phyloP scores from a whole-genome alignment of 176 grass and related monocot genomes.

The Musa troglodytarum region DNA sequence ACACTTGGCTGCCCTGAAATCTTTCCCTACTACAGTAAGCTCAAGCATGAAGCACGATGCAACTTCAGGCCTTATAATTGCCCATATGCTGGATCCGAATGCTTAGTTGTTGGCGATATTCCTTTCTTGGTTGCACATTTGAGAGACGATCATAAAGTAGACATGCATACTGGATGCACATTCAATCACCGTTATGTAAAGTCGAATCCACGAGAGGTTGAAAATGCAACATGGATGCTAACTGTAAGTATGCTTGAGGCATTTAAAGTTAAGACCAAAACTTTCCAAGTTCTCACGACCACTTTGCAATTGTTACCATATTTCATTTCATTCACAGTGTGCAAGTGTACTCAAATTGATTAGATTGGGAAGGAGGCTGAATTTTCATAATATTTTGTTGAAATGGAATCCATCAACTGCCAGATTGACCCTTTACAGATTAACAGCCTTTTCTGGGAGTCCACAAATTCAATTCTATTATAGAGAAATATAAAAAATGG shows the following conservation, averaged over 20 bases:
- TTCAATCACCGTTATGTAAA: constrained; percentile 18
- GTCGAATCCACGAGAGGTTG: constrained; percentile 9
- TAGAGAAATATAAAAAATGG: neutral
- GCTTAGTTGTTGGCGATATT: neutral
- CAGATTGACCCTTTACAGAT: neutral
- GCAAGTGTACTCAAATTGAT: too few species aligned
- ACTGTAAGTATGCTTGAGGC: constrained; percentile 5
- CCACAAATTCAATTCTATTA: neutral
- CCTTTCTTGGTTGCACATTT: constrained; percentile 15
- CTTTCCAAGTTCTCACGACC: too few species aligned
- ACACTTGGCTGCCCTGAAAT: constrained; percentile 5
- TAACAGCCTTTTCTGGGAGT: neutral
- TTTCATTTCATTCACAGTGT: too few species aligned
- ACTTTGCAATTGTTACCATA: too few species aligned
- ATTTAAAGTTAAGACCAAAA: neutral
- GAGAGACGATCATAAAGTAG: constrained; percentile 13
- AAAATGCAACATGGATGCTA: constrained; percentile 16
- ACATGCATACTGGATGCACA: constrained; percentile 10
- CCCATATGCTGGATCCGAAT: constrained; percentile 14
- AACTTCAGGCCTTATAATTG: constrained; percentile 14
- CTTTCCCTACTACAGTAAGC: constrained; percentile 8
- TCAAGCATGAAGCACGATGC: constrained; percentile 11
- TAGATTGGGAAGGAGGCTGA: too few species aligned
- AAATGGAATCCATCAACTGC: too few species aligned
- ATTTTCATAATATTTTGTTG: too few species aligned